phyloP scores from a whole-genome alignment of 2,329 filamentous ascomycete species.

The Aureobasidium namibiae region DNA sequence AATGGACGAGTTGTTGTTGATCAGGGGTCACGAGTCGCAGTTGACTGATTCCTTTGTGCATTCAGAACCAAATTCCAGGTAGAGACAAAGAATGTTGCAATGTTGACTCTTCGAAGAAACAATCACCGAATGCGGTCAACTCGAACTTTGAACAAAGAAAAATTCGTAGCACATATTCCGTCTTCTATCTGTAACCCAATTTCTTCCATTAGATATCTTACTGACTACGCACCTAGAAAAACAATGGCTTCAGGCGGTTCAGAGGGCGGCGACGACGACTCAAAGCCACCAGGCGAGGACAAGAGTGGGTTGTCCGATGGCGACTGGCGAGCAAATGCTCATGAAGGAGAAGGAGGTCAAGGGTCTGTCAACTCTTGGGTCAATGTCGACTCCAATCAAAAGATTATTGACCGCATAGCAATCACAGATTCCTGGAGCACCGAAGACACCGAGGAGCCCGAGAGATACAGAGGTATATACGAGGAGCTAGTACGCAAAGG shows the following conservation, averaged over 20 bases:
- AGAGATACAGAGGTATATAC: neutral
- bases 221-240: neutral
- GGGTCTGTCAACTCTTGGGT: neutral
- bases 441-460: neutral
- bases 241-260: neutral
- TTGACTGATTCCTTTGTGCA: too few relatives aligned
- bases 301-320: neutral
- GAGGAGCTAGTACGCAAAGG: neutral
- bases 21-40: neutral
- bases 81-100: too few relatives aligned
- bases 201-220: neutral
- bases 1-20: neutral
- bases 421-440: neutral
- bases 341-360: neutral
- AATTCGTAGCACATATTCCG: neutral
- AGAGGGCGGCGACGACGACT: neutral
- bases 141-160: neutral
- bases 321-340: neutral
- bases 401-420: neutral
- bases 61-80: too few relatives aligned
- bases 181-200: too few relatives aligned
- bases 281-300: neutral
- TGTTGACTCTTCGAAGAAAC: too few relatives aligned
- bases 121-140: neutral
- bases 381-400: neutral